phyloP scores from a whole-genome alignment of 805 yeast genomes.

The Monosporozyma siamensis region DNA sequence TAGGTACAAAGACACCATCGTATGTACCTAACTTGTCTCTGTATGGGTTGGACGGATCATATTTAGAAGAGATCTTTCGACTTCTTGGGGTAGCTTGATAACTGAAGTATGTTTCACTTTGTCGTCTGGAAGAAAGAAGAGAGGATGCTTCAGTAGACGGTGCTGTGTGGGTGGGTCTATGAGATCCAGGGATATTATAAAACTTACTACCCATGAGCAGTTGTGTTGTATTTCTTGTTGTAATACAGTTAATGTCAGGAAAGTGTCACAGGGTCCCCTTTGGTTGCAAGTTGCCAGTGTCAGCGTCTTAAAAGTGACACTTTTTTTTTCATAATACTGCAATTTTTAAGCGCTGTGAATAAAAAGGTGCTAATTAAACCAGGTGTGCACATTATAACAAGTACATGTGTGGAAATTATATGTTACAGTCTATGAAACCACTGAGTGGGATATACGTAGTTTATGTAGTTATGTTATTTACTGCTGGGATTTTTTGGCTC shows the following conservation, averaged over 20 bases:
- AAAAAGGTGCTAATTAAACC: no score
- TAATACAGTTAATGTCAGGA: no score
- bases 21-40: conserved; percentile 61
- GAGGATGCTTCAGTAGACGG: conserved; percentile 16
- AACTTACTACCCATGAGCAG: conserved; percentile 25
- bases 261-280: no score
- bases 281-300: no score
- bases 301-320: no score
- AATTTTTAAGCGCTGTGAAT: no score
- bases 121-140: conserved; percentile 14
- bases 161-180: conserved; percentile 16
- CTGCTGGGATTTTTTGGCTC: conserved; percentile 10
- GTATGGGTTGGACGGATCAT: conserved; percentile 28
- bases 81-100: conserved; percentile 21
- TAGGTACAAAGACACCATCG: conserved; percentile 89
- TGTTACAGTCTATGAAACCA: not conserved
- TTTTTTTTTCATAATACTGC: no score
- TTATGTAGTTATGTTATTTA: not conserved
- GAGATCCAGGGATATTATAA: conserved; percentile 30
- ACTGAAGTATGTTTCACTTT: conserved; percentile 25
- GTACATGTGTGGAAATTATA: not conserved
- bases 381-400: no score
- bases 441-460: not conserved
- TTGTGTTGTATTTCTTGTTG: no score
- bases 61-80: conserved; percentile 21